Conservation (phyloP, 2,329 filamentous ascomycete genomes). For the Graphiopsis chlorocephala region DNA sequence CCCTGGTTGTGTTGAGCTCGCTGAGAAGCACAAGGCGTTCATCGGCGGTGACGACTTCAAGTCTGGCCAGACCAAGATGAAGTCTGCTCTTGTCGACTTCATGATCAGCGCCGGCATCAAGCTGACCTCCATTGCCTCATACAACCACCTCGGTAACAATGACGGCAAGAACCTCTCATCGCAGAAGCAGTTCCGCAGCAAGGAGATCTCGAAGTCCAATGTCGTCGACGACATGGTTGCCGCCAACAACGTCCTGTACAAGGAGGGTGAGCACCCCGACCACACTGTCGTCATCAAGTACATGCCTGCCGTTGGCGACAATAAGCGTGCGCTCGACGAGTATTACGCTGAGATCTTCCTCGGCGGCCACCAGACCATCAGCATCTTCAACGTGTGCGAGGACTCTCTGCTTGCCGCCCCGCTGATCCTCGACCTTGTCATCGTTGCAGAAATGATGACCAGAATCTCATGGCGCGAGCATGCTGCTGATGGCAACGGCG, state of each 20-base stretch:
- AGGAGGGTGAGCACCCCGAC: slow-evolving; percentile 89
- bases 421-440: slow-evolving; percentile 91
- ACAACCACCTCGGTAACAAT: slow-evolving; percentile 99
- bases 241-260: slow-evolving; percentile 88
- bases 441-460: slow-evolving; percentile 97
- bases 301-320: slow-evolving; percentile 97
- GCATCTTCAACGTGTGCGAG: slow-evolving; percentile 97
- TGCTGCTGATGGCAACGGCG: slow-evolving; percentile 47
- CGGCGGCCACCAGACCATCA: slow-evolving; percentile 97
- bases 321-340: slow-evolving; percentile 97
- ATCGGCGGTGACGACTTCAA: slow-evolving; percentile 99
- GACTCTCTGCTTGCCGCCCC: slow-evolving; percentile 95
- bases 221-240: slow-evolving; percentile 99
- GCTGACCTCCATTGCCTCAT: slow-evolving; percentile 95
- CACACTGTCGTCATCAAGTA: slow-evolving; percentile 99
- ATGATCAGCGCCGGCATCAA: slow-evolving; percentile 98
- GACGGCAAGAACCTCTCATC: slow-evolving; percentile 98
- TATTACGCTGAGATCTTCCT: slow-evolving; percentile 99
- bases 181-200: slow-evolving; percentile 97
- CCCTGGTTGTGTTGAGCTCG: slow-evolving; percentile 83
- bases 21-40: slow-evolving; percentile 81
- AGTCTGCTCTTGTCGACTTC: slow-evolving; percentile 97
- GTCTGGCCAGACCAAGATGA: slow-evolving; percentile 99
- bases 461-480: slow-evolving; percentile 82
- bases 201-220: slow-evolving; percentile 99